phyloP scores from a whole-genome alignment of 164 flowering plant genomes.

The Aristolochia contorta region DNA sequence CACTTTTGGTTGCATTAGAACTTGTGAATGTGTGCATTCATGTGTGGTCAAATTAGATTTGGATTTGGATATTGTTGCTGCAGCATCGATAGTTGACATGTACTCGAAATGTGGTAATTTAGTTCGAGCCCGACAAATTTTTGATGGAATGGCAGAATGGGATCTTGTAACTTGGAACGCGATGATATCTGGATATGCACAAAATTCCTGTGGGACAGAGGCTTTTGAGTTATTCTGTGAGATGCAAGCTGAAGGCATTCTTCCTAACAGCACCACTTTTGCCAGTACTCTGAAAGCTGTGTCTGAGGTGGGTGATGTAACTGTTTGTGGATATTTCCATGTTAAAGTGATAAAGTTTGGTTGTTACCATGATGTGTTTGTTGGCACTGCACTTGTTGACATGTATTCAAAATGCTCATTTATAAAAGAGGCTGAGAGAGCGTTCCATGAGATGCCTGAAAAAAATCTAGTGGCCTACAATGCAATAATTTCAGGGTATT shows the following conservation, averaged over 20 bases:
- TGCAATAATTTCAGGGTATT: conserved; percentile 13
- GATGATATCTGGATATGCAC: conserved; percentile 39
- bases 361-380: too few species aligned
- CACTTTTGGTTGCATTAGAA: conserved; percentile 26
- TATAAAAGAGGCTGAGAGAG: too few species aligned
- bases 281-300: conserved; percentile 29
- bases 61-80: conserved; percentile 24
- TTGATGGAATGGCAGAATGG: conserved; percentile 24
- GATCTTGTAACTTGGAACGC: conserved; percentile 65
- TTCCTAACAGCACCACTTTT: conserved; percentile 50
- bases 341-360: too few species aligned
- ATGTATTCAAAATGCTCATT: too few species aligned
- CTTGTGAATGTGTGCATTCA: conserved; percentile 30
- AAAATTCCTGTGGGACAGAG: conserved; percentile 28
- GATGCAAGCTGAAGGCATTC: conserved; percentile 51
- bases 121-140: conserved; percentile 20
- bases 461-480: too few species aligned
- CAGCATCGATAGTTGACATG: conserved; percentile 34
- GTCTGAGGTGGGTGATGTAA: conserved; percentile 38
- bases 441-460: too few species aligned
- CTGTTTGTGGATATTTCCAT: conserved; percentile 28
- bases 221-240: conserved; percentile 27
- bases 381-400: too few species aligned
- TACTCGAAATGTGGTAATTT: conserved; percentile 22
- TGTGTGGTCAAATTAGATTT: conserved; percentile 34